Base-by-base conservation (phyloP, 129 eudicot species). In the Chrysanthemum makinoi region DNA sequence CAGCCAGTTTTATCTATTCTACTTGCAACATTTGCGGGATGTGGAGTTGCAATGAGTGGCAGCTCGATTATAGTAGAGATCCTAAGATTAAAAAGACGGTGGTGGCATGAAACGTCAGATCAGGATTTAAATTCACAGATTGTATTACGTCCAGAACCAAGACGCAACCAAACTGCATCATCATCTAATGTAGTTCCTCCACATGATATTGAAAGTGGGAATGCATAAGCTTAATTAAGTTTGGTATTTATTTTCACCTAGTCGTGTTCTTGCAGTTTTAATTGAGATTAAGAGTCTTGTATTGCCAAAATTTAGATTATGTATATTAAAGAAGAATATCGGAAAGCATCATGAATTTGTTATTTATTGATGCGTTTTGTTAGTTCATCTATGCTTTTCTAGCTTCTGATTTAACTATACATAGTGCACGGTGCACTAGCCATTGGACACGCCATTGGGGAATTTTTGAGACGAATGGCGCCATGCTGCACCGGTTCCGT, bases 31-130 rank as follows among this genome's bases (percentile, higher is more conserved):
- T 89, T 89, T 74, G 88, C 87, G 0, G 98, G 98, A 6, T 87
- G 85, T 72, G 98, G 98, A 28, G 81, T 87, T 60, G 85, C 98
- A 75, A 92, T 92, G 98, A 83, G 98, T 58, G 96, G 86, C 10
- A 87, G 91, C 76, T 89, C 98, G 2, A 75, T 87, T 50, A 50
- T 85, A 46, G 85, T 92, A 11, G 98, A 89, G 80, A 35, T 89
- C 58, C 11, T 83, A 66, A 80, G 96, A 74, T 78, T 91, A 85
- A 84, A 81, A 79, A 75, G 87, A 51, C 69, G 81, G n/a, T 70
- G 83, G 75, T 75, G 80, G 81, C 65, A 47, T 0, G 76, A 72
- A 24, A 28, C 43, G 47, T 73, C 79, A 6, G 74, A 75, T 33
- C 89, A 68, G 19, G 73, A 64, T 20, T 73, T 67, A 51, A 69